Percentiles rank a stretch among this genome's conserved stretches.
Evolutionary conservation across 2,329 filamentous ascomycete species (phyloP).

Genomic region (Colletotrichum sojae): DNA sequence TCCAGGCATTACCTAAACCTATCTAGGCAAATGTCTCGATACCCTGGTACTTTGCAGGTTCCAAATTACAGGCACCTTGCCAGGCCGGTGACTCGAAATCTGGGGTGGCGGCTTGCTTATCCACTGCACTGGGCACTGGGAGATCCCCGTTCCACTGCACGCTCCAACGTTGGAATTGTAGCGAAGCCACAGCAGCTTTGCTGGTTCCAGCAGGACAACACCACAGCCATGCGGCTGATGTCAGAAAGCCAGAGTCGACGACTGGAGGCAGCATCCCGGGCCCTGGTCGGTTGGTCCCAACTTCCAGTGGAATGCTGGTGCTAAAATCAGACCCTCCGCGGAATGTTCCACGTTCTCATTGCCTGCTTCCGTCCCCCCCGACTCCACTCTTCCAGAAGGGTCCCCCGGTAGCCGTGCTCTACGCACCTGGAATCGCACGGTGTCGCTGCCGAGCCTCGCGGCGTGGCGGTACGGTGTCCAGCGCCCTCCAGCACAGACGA

Average conservation of each 20-base stretch:
- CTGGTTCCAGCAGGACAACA: neutral
- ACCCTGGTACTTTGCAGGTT: too few species aligned
- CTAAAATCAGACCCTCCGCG: conserved; percentile 33
- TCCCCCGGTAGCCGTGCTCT: conserved; percentile 27
- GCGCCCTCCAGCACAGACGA: conserved; percentile 10
- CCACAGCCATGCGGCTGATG: conserved; percentile 27
- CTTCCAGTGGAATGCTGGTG: conserved; percentile 20
- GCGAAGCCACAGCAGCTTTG: conserved; percentile 1
- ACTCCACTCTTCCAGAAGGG: conserved; percentile 30
- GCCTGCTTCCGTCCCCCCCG: conserved; percentile 28
- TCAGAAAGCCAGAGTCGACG: conserved; percentile 17
- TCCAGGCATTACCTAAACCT: too few species aligned
- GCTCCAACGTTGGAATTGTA: neutral
- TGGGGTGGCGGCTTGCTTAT: too few species aligned
- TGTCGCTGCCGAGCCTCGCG: conserved; percentile 24
- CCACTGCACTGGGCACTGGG: neutral
- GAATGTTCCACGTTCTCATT: conserved; percentile 35
- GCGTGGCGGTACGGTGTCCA: conserved; percentile 35
- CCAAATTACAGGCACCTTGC: too few species aligned
- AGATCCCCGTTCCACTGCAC: conserved; percentile 4
- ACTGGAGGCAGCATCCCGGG: neutral
- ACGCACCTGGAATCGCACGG: conserved; percentile 8
- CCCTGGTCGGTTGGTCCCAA: conserved; percentile 23
- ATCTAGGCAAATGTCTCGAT: too few species aligned
- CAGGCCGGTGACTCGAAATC: too few species aligned